Evolutionary conservation across 495 filamentous ascomycete species (phyloP).

Genomic region (Niebla homalea): DNA sequence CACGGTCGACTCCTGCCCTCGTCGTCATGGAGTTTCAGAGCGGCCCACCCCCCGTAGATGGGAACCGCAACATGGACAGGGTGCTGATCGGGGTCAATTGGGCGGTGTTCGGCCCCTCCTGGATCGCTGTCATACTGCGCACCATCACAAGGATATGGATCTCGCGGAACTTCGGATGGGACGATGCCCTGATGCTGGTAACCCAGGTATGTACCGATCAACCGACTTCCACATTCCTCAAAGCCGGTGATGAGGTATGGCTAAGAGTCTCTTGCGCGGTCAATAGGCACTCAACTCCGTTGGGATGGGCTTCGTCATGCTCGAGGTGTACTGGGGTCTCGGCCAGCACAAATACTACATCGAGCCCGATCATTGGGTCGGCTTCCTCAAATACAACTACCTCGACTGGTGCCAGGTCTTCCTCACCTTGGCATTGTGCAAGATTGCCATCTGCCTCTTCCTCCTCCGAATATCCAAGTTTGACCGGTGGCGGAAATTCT

Average conservation of each 20-base stretch:
- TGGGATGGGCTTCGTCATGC: slow-evolving; percentile 13
- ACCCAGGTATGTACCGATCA: slow-evolving; percentile 5
- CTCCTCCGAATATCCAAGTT: slow-evolving; percentile 29
- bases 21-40: neutral
- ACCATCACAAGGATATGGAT: slow-evolving; percentile 8
- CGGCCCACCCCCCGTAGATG: neutral
- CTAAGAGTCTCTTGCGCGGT: neutral
- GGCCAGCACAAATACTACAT: slow-evolving; percentile 11
- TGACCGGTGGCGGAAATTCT: slow-evolving; percentile 20
- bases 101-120: slow-evolving; percentile 11
- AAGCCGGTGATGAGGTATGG: neutral
- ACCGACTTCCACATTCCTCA: too few species aligned
- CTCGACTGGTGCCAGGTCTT: slow-evolving; percentile 15
- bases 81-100: slow-evolving; percentile 10
- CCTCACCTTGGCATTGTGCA: slow-evolving; percentile 29
- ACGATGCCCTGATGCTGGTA: slow-evolving; percentile 11
- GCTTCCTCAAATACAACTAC: slow-evolving; percentile 16
- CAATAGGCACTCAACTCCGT: slow-evolving; percentile 9
- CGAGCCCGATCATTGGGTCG: slow-evolving; percentile 1
- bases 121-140: slow-evolving; percentile 9
- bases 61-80: slow-evolving; percentile 10
- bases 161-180: slow-evolving; percentile 15
- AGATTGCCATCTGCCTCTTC: slow-evolving; percentile 39
- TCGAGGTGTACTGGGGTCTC: slow-evolving; percentile 11
- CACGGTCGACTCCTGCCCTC: neutral